Evolutionary conservation across 2,329 filamentous ascomycete genomes (phyloP).

Genomic region (Dothideomycetes sp.): DNA sequence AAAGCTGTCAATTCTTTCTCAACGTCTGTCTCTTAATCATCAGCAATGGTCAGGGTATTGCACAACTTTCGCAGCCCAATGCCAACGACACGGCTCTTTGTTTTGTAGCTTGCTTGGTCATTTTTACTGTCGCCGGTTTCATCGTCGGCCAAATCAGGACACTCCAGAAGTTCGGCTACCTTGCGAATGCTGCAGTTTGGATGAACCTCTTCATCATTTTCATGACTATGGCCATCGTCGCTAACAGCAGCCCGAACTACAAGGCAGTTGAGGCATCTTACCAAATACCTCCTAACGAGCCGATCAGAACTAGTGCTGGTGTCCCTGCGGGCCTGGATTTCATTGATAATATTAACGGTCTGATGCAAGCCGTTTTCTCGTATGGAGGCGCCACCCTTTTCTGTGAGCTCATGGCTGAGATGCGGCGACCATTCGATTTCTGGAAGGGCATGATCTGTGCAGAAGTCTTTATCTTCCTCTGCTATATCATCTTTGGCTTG

Average conservation of each 20-base stretch:
- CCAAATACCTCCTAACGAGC: conserved; percentile 23
- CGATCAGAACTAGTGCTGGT: conserved; percentile 15
- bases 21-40: conserved; percentile 44
- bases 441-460: conserved; percentile 36
- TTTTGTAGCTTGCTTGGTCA: conserved; percentile 20
- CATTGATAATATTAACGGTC: conserved; percentile 36
- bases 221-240: conserved; percentile 42
- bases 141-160: conserved; percentile 46
- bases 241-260: conserved; percentile 40
- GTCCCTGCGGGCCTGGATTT: conserved; percentile 34
- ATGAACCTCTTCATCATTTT: conserved; percentile 45
- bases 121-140: conserved; percentile 41
- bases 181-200: conserved; percentile 47
- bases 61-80: conserved; percentile 21
- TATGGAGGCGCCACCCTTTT: conserved; percentile 51
- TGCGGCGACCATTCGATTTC: conserved; percentile 38
- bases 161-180: conserved; percentile 42
- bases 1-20: conserved; percentile 34
- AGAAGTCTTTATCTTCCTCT: conserved; percentile 36
- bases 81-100: conserved; percentile 10
- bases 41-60: conserved; percentile 37
- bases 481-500: conserved; percentile 38
- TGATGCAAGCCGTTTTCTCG: conserved; percentile 44
- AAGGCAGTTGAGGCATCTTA: conserved; percentile 20
- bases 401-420: conserved; percentile 46